Evolutionary conservation across 2,329 filamentous ascomycete genomes (phyloP), one percentile per base, ranked within the genome.

Genomic region (Fusarium aywerte): DNA sequence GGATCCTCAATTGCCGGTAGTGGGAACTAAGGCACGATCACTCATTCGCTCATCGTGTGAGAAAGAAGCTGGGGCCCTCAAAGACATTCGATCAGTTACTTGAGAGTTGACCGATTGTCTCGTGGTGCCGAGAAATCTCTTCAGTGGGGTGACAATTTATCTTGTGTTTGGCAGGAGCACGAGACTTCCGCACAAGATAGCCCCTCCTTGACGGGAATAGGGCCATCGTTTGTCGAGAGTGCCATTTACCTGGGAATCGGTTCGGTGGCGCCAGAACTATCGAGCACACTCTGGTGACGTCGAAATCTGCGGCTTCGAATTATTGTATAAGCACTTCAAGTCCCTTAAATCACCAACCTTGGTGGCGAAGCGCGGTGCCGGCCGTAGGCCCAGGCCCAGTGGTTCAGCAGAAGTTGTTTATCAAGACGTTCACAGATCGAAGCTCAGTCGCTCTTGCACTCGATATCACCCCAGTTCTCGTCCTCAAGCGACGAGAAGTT

Each of bases 81-180:
- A 69, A 67, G 65, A 72, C 71, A 69, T 70, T 71, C 68, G 68
- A 73, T 65, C 65, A 47, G 62, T 71, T 59, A 56, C 62, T 72
- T 70, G 68, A 71, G 58, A 44, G 50, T 73, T 73, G 71, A 70
- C 57, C 48, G 66, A 67, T 67, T 67, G 68, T 71, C 71, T 73
- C 69, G 71, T 73, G 71, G 69, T 71, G 61, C 66, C 66, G 69
- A 58, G 63, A 73, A 73, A 70, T 71, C 71, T 73, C 64, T 72
- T 71, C 62, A 49, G 71, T 73, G 71, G 71, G 71, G 71, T 73
- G 71, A 73, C 66, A 57, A 68, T 69, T 49, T 57, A 49, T 67
- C 57, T 69, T 55, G 43, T 47, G 66, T 53, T 52, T 53, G 56
- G 40, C 54, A 48, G 58, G 47, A 69, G 71, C 71, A 72, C 69